Conservation (phyloP, 2,329 filamentous ascomycete genomes). For the Neoarthrinium moseri region DNA sequence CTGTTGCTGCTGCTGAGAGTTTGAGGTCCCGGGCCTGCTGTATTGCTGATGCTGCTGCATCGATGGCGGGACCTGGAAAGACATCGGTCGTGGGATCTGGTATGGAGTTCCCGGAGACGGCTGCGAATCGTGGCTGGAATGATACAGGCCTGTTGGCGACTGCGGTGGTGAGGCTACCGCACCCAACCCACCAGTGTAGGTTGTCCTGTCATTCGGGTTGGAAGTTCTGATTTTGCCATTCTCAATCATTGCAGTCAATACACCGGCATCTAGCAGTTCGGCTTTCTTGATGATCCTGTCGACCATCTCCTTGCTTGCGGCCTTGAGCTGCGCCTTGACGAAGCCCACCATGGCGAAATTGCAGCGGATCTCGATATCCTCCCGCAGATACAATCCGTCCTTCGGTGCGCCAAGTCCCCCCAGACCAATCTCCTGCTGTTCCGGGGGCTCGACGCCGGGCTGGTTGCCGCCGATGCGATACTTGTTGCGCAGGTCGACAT, state of each 20-base stretch:
- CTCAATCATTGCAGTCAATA: conserved; percentile 66
- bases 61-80: conserved; percentile 13
- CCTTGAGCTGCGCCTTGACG: conserved; percentile 66
- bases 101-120: conserved; percentile 36
- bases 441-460: conserved; percentile 60
- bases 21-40: conserved; percentile 30
- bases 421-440: conserved; percentile 60
- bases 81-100: conserved; percentile 38
- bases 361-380: conserved; percentile 70
- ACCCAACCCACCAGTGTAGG: conserved; percentile 19
- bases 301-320: conserved; percentile 67
- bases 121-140: conserved; percentile 2
- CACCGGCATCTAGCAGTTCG: conserved; percentile 64
- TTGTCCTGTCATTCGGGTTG: conserved; percentile 39
- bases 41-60: conserved; percentile 23
- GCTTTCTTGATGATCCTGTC: conserved; percentile 70
- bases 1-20: conserved; percentile 19
- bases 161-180: conserved; percentile 23
- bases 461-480: conserved; percentile 70
- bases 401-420: conserved; percentile 57
- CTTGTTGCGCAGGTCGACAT: conserved; percentile 65
- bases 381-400: conserved; percentile 66
- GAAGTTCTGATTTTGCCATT: conserved; percentile 61
- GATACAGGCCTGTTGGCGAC: conserved; percentile 21
- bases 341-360: conserved; percentile 65